Evolutionary conservation across 2,329 filamentous ascomycete genomes (phyloP), one percentile per base, ranked within the genome.

Genomic region (Mariannaea sp.): DNA sequence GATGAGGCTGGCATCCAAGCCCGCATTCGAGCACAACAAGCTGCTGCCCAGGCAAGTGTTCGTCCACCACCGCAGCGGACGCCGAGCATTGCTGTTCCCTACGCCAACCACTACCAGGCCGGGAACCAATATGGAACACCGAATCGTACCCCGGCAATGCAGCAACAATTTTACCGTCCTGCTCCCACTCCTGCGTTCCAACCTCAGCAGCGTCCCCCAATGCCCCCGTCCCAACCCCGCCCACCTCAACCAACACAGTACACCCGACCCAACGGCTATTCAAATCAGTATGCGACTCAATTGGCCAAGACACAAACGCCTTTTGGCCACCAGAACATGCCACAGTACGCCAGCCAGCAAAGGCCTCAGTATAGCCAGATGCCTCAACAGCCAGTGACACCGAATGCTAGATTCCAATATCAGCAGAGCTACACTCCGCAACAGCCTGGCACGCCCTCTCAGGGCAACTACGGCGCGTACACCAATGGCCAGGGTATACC

Each of bases 1-100:
- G 91, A 96, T 61, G 88, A 91, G 59, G 79, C 79, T 32, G 82
- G 81, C 33, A 70, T 80, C 26, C 81, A 83, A 36, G 77, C 79
- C 38, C 77, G 81, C 33, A 64, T 78, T 27, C 70, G 75, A 46
- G 74, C 75, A 38, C 68, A 68, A 32, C 70, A 73, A 42, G 67
- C 66, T 29, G 70, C 70, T 44, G 17, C 19, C 8, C 65, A 76
- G 65, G 62, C 64, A 53, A 64, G 55, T 56, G 58, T 65, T 40
- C 73, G 71, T 62, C 74, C 72, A 50, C 68, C 70, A 40, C 66
- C 58, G 7, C 77, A 70, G 57, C 73, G 67, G 38, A 71, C 68
- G 26, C 74, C 76, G 35, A 72, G 70, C 62, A 62, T 71, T 49
- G 65, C 60, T 53, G 58, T 69, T 39, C 66, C 75, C 22, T 79